Evolutionary conservation across 306 rosid genomes (phyloP).

Genomic region (Elaeagnus macrophylla): DNA sequence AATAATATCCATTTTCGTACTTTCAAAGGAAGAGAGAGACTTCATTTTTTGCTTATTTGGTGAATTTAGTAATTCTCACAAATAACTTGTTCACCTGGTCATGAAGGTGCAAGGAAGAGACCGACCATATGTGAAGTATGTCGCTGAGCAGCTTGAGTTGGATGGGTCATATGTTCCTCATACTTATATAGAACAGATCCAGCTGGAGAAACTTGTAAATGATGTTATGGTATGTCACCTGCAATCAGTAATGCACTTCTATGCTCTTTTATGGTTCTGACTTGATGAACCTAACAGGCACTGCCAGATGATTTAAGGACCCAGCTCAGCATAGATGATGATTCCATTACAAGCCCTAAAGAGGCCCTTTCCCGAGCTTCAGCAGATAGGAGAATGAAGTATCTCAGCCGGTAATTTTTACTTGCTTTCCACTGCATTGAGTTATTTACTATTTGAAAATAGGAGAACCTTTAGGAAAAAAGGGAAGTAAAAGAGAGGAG

Average conservation of each 20-base stretch:
- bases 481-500: neutral
- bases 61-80: constrained; percentile 6
- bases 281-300: constrained; percentile 53
- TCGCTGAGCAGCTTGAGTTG: constrained; percentile 70
- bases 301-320: constrained; percentile 90
- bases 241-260: constrained; percentile 6
- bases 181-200: constrained; percentile 96
- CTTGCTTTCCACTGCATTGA: neutral
- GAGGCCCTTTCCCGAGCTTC: constrained; percentile 97
- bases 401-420: constrained; percentile 71
- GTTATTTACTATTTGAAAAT: neutral
- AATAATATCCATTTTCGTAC: neutral
- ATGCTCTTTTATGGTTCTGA: constrained; percentile 25
- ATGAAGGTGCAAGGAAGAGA: constrained; percentile 94
- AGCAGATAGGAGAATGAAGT: constrained; percentile 79
- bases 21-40: neutral
- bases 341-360: constrained; percentile 77
- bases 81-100: constrained; percentile 24
- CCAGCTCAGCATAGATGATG: constrained; percentile 85
- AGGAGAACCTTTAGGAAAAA: neutral
- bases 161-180: constrained; percentile 91
- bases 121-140: constrained; percentile 51
- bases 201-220: constrained; percentile 90
- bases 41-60: neutral
- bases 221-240: constrained; percentile 81